phyloP scores from a whole-genome alignment of 805 yeast species.

The Saturnispora dispora region DNA sequence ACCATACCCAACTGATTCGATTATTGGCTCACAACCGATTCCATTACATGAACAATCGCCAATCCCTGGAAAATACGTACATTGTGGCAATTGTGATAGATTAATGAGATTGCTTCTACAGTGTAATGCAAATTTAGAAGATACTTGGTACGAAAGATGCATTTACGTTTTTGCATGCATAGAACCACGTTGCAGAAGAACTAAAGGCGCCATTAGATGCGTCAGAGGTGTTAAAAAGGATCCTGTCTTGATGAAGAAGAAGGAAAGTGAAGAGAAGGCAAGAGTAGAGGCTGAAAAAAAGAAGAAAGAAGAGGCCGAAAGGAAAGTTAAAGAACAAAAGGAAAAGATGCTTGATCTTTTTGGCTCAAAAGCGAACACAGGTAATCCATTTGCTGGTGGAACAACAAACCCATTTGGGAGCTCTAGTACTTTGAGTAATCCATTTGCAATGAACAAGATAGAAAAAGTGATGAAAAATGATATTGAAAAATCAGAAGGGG shows the following conservation, averaged over 20 bases:
- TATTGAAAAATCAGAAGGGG: background rate
- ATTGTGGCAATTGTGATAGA: conserved; percentile 58
- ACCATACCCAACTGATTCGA: conserved; percentile 53
- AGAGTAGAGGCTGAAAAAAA: conserved; percentile 37
- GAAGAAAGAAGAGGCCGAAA: conserved; percentile 33
- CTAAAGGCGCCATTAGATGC: conserved; percentile 63
- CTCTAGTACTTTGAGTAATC: conserved; percentile 3
- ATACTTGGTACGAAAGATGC: conserved; percentile 66
- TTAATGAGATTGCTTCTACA: conserved; percentile 65
- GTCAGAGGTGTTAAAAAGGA: conserved; percentile 68
- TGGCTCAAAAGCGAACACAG: conserved; percentile 9
- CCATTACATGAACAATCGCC: conserved; percentile 58
- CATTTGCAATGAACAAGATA: conserved; percentile 15
- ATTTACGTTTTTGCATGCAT: conserved; percentile 74
- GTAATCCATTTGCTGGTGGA: conserved; percentile 12
- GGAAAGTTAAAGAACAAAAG: conserved; percentile 32
- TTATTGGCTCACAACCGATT: conserved; percentile 70
- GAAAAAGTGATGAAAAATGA: background rate
- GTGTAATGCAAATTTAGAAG: conserved; percentile 70
- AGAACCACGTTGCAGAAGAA: conserved; percentile 53
- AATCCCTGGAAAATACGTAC: conserved; percentile 44
- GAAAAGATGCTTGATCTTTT: conserved; percentile 30
- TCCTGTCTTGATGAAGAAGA: conserved; percentile 34
- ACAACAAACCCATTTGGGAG: conserved; percentile 29
- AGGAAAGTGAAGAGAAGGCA: conserved; percentile 34